Evolutionary conservation across 73 alveolate species (phyloP).

Genomic region (Symbiodinium pilosum): DNA sequence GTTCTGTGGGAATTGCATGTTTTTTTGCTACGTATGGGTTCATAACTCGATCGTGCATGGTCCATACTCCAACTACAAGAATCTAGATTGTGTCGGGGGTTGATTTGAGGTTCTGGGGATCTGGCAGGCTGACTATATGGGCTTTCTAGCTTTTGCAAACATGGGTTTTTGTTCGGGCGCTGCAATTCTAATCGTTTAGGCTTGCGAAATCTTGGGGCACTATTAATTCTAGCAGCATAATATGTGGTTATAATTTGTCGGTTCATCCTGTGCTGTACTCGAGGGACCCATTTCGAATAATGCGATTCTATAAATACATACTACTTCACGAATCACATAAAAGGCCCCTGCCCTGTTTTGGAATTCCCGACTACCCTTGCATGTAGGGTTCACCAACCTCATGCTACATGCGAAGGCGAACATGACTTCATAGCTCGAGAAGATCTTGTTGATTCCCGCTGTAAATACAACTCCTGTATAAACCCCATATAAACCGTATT

Average conservation of each 20-base stretch:
- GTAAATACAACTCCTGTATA: not conserved
- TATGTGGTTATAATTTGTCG: not conserved
- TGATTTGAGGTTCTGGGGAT: no score
- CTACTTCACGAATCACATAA: not conserved
- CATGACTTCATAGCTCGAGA: not conserved
- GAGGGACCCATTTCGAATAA: not conserved
- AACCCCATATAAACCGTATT: not conserved
- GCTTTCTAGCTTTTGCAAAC: not conserved
- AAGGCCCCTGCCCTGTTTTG: not conserved
- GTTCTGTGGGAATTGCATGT: no score
- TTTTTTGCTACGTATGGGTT: no score
- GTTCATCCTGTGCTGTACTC: not conserved
- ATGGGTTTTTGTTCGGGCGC: not conserved
- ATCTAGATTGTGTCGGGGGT: no score
- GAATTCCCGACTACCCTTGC: not conserved
- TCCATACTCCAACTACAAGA: no score
- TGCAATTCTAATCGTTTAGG: not conserved
- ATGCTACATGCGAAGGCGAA: not conserved
- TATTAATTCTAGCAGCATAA: not conserved
- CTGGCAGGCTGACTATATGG: no score
- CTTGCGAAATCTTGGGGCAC: not conserved
- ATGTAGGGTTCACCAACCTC: not conserved
- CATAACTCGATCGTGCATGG: no score
- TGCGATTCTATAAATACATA: not conserved
- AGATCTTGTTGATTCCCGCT: not conserved